These are phyloP conservation scores for Diaporthe citri DNA, from an alignment of 2,329 filamentous ascomycete genomes.

Conservation along the genomic window DNA sequence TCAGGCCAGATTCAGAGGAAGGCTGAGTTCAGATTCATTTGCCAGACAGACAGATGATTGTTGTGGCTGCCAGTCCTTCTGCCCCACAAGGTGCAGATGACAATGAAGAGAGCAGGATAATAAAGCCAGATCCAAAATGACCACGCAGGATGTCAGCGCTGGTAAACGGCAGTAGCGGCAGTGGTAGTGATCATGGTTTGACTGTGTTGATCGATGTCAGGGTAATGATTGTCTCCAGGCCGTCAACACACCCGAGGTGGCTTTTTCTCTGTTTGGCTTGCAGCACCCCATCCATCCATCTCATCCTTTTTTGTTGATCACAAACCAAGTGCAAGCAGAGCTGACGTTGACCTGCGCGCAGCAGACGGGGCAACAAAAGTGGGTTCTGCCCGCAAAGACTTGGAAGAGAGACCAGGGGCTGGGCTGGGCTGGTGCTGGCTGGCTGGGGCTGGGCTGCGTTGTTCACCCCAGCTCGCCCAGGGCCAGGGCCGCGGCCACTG, in stretches of 20 bases:
- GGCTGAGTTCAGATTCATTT: slow-evolving; percentile 25
- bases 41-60: neutral
- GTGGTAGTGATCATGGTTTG: neutral
- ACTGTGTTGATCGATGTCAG: neutral
- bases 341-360: slow-evolving; percentile 30
- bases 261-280: neutral
- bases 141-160: neutral
- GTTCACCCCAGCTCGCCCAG: slow-evolving; percentile 7
- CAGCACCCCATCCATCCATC: neutral
- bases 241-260: neutral
- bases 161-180: neutral
- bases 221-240: neutral
- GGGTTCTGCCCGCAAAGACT: slow-evolving; percentile 20
- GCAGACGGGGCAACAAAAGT: slow-evolving; percentile 24
- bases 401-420: neutral
- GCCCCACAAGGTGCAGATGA: slow-evolving; percentile 20
- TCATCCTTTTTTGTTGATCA: slow-evolving; percentile 5
- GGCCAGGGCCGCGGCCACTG: neutral
- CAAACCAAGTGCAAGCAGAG: neutral
- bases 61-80: neutral
- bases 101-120: neutral
- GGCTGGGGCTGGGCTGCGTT: slow-evolving; percentile 9
- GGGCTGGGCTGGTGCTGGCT: neutral
- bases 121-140: neutral
- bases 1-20: slow-evolving; percentile 9